phyloP scores from a whole-genome alignment of 1,139 yeast genomes.

The Diutina mesorugosa region DNA sequence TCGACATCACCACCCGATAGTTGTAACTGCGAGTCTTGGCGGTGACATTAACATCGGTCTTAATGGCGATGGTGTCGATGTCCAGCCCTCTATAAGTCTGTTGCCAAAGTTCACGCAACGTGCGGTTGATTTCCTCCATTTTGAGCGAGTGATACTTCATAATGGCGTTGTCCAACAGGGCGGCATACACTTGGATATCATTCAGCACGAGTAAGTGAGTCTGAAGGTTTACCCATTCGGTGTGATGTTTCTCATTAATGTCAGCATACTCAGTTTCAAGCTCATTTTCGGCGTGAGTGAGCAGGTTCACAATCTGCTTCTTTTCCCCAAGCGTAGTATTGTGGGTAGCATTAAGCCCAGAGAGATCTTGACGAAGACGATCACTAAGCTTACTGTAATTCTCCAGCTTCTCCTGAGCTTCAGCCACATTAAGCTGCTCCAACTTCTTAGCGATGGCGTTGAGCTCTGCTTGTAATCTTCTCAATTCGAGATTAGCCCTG shows the following conservation, averaged over 20 bases:
- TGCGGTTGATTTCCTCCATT: conserved; percentile 86
- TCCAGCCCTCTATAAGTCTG: conserved; percentile 92
- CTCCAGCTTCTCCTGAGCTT: conserved; percentile 55
- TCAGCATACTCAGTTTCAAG: conserved; percentile 58
- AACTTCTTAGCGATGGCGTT: conserved; percentile 17
- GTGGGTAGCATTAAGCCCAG: conserved; percentile 49
- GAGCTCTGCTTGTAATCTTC: conserved; percentile 17
- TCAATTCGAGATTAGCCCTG: conserved; percentile 26
- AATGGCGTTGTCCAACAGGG: conserved; percentile 83
- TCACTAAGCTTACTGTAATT: conserved; percentile 50
- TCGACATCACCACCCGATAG: conserved; percentile 90
- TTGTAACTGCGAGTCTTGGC: conserved; percentile 65
- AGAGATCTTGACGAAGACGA: conserved; percentile 39
- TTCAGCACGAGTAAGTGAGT: conserved; percentile 71
- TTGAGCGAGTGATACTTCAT: conserved; percentile 87
- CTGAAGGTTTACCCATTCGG: conserved; percentile 66
- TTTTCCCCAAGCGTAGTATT: conserved; percentile 80
- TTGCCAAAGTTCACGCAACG: conserved; percentile 86
- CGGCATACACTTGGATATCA: conserved; percentile 72
- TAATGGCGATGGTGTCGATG: conserved; percentile 79
- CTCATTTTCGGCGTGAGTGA: conserved; percentile 41
- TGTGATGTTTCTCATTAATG: conserved; percentile 49
- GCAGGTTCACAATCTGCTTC: conserved; percentile 69
- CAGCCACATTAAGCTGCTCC: conserved; percentile 26
- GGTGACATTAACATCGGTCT: conserved; percentile 59